phyloP scores from a whole-genome alignment of 768 basidiomycete species.

The Phaeolepiota aurea region DNA sequence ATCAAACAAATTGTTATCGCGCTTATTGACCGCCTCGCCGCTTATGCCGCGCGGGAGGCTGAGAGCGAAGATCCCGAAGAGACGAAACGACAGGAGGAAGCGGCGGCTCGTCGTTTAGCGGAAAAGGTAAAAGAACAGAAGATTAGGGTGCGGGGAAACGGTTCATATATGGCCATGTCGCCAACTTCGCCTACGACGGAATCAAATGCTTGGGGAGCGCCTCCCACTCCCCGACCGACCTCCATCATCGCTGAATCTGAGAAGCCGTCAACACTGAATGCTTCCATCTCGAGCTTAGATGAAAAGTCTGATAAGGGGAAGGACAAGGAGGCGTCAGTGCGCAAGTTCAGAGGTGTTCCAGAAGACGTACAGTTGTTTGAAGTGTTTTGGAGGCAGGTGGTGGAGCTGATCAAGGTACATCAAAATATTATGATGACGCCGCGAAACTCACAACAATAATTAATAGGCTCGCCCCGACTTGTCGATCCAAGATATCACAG shows the following conservation, averaged over 20 bases:
- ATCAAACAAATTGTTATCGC: conserved; percentile 99
- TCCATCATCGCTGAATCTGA: conserved; percentile 19
- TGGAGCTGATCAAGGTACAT: conserved; percentile 88
- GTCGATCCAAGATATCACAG: conserved; percentile 96
- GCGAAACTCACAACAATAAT: background rate
- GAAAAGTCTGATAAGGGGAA: conserved; percentile 41
- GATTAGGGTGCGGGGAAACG: conserved; percentile 49
- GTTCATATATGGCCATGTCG: conserved; percentile 20
- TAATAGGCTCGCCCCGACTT: conserved; percentile 89
- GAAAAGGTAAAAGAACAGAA: conserved; percentile 79
- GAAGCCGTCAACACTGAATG: conserved; percentile 17
- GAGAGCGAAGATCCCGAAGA: conserved; percentile 96
- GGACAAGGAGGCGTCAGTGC: conserved; percentile 51
- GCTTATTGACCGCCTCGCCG: conserved; percentile 90
- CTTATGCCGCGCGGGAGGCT: conserved; percentile 94
- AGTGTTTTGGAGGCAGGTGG: conserved; percentile 98
- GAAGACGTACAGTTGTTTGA: conserved; percentile 94
- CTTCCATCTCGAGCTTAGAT: conserved; percentile 14
- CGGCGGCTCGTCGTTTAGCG: conserved; percentile 79
- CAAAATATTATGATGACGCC: background rate
- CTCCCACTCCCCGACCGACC: conserved; percentile 27
- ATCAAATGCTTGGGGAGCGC: conserved; percentile 34
- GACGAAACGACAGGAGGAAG: conserved; percentile 88
- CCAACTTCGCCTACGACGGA: conserved; percentile 30
- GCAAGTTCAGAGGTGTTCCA: conserved; percentile 92